Evolutionary conservation across 2,329 filamentous ascomycete genomes (phyloP).

Genomic region (Nigrograna mackinnonii): DNA sequence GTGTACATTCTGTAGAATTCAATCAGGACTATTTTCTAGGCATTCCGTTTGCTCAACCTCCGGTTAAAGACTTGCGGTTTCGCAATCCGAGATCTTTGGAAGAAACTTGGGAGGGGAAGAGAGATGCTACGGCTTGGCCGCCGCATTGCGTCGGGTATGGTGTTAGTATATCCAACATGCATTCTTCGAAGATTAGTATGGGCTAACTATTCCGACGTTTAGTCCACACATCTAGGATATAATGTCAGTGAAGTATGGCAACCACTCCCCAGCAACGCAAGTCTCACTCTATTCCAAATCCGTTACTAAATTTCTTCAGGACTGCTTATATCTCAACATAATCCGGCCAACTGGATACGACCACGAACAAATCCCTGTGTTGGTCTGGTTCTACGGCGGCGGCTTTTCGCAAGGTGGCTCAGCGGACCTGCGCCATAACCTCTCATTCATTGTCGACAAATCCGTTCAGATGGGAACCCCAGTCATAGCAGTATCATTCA

Average conservation of each 20-base stretch:
- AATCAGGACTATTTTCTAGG: conserved; percentile 49
- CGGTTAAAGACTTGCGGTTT: conserved; percentile 37
- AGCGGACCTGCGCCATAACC: conserved; percentile 13
- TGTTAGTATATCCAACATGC: too few species aligned
- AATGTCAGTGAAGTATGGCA: too few species aligned
- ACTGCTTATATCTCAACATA: not conserved
- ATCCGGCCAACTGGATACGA: not conserved
- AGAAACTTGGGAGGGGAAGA: conserved; percentile 9
- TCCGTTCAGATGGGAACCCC: conserved; percentile 3
- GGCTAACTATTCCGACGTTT: too few species aligned
- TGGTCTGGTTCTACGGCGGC: conserved; percentile 17
- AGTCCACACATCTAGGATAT: too few species aligned
- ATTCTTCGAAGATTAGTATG: too few species aligned
- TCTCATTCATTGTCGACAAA: conserved; percentile 13
- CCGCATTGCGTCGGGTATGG: conserved; percentile 33
- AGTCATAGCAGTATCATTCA: conserved; percentile 53
- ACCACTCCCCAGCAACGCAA: too few species aligned
- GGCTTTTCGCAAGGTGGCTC: conserved; percentile 1
- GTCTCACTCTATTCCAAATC: too few species aligned
- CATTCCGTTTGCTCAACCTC: conserved; percentile 58
- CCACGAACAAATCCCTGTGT: conserved; percentile 33
- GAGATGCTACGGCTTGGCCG: conserved; percentile 5
- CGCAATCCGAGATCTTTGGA: conserved; percentile 31
- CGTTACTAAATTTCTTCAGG: too few species aligned
- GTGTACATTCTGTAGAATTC: conserved; percentile 38